Evolutionary conservation across 139 green algal genomes (phyloP), one percentile per base, ranked within the genome.

Genomic region (Chlamydomonas sp.): DNA sequence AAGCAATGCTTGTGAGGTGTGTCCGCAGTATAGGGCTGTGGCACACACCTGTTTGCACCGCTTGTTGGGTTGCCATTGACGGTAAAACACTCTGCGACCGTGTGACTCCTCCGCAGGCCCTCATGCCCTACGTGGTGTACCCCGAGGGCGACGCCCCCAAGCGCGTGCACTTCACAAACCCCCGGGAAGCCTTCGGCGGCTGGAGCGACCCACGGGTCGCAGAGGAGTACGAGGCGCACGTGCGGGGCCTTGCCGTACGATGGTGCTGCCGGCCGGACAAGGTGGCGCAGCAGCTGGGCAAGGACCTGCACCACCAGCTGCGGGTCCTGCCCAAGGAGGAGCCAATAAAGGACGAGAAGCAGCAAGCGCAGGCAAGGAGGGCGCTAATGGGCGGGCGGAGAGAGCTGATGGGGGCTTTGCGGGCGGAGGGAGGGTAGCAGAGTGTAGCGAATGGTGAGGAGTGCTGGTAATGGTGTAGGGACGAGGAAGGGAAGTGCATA

Each of bases 241-340:
- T 66, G 31, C 31, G 3, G 64, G 57, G 14, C 4, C 68, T 90
- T 12, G 61, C 59, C 4, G 78, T 90, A 8, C 75, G 76, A 5
- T 90, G 85, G 85, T 90, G 85, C 63, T 90, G 85, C 68, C 78
- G 85, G 58, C 85, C 85, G 2, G 78, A 90, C 3, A 63, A 61
- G 58, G 85, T 90, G 69, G 85, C 85, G 17, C 77, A 85, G 78
- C 4, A 69, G 61, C 78, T 82, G 61, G n/a, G n/a, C 68, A n/a
- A 67, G 78, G 61, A 73, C 16, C 14, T 90, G 31, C 62, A 86
- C 62, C 85, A 90, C 71, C 85, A 90, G 78, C 67, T 90, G 61
- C 16, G 15, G 58, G 9, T 86, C 68, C 80, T 58, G 77, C 61
- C 66, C 66, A 71, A 71, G 66, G 10, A 71, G 66, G 10, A 71